phyloP scores from a whole-genome alignment of 768 basidiomycete species.

The Hygrocybe coccinea region DNA sequence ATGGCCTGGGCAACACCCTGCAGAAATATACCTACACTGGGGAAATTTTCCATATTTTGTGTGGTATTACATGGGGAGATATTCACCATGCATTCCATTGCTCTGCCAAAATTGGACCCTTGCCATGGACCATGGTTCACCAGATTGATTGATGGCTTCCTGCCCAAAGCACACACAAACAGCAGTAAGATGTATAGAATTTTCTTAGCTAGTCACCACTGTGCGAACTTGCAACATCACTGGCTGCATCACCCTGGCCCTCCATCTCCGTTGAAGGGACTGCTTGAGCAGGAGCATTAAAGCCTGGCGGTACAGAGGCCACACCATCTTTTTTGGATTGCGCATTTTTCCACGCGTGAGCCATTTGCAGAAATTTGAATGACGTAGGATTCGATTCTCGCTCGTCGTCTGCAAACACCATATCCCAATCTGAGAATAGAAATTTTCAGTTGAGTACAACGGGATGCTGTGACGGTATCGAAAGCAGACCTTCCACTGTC shows the following conservation, averaged over 20 bases:
- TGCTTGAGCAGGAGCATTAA: constrained; percentile 29
- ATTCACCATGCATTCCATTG: too few relatives aligned
- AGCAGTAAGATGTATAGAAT: too few relatives aligned
- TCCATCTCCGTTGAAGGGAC: neutral
- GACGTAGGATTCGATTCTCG: constrained; percentile 86
- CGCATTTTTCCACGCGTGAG: constrained; percentile 79
- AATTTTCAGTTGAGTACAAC: neutral
- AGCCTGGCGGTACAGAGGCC: constrained; percentile 41
- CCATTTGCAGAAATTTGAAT: constrained; percentile 95
- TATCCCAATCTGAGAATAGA: constrained; percentile 73
- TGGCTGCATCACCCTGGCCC: constrained; percentile 35
- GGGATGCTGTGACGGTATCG: neutral
- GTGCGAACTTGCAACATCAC: constrained; percentile 55
- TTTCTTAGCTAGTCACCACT: constrained; percentile 30
- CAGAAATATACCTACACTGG: too few relatives aligned
- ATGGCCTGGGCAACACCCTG: too few relatives aligned
- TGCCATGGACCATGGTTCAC: too few relatives aligned
- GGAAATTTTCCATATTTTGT: too few relatives aligned
- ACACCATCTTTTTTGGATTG: constrained; percentile 42
- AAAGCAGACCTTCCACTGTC: constrained; percentile 70
- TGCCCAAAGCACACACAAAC: too few relatives aligned
- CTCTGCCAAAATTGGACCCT: too few relatives aligned
- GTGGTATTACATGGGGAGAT: too few relatives aligned
- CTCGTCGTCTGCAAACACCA: constrained; percentile 95
- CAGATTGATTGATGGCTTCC: too few relatives aligned